These are phyloP conservation scores for Sporothrix humicola DNA, from an alignment of 2,329 filamentous ascomycete species.

Conservation along the genomic window DNA sequence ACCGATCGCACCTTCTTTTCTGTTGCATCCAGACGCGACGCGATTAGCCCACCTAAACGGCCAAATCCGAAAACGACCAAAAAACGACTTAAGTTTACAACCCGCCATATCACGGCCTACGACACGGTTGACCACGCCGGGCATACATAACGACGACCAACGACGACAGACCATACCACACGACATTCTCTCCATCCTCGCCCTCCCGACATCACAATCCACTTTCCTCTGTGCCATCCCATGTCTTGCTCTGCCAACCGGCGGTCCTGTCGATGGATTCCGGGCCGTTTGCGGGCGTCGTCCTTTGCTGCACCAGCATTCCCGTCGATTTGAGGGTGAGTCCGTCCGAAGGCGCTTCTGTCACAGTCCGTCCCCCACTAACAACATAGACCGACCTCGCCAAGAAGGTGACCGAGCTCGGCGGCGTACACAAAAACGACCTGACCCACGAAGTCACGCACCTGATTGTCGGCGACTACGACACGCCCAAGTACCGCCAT, in stretches of 20 bases:
- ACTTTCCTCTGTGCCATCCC: conserved; percentile 2
- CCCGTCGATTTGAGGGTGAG: conserved; percentile 76
- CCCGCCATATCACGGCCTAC: neutral
- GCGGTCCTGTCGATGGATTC: conserved; percentile 40
- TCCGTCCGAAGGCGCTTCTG: conserved; percentile 35
- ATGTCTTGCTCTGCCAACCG: conserved; percentile 30
- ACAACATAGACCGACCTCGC: conserved; percentile 53
- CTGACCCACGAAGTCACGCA: conserved; percentile 96
- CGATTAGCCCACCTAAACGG: conserved; percentile 15
- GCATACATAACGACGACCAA: neutral
- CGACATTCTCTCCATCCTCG: too few relatives aligned
- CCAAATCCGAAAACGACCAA: neutral
- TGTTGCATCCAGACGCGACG: conserved; percentile 27
- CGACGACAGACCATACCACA: neutral
- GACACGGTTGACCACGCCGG: neutral
- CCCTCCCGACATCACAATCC: neutral
- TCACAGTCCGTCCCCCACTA: neutral
- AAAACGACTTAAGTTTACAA: neutral
- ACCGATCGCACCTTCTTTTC: conserved; percentile 5
- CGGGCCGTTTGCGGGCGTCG: conserved; percentile 64
- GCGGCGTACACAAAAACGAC: conserved; percentile 85
- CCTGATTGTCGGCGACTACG: conserved; percentile 84
- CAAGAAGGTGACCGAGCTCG: conserved; percentile 75
- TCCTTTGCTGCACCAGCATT: conserved; percentile 88
- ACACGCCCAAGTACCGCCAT: conserved; percentile 94